Evolutionary conservation across 139 green algal species (phyloP), one percentile per base, ranked within the genome.

Genomic region (Chlorella sp.): DNA sequence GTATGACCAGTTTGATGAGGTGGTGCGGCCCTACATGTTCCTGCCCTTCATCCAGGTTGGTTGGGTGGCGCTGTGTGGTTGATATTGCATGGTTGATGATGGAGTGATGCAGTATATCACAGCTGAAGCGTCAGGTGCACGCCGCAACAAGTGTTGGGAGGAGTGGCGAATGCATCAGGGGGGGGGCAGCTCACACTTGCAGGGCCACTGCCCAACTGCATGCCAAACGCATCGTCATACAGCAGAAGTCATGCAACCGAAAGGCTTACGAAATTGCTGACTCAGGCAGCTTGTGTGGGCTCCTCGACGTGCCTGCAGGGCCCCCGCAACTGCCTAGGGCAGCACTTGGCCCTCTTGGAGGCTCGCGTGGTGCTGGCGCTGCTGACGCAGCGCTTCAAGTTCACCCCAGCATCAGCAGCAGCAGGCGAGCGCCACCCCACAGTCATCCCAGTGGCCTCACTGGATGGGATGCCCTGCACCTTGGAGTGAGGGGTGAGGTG

Each of bases 281-380:
- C 17, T 17, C 42, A 55, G 10, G 10, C 42, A 55, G 10, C 42
- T 55, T 55, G 17, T 5, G 5, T 73, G 23, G 31, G n/a, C 42
- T 2, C 34, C 42, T 1, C 32, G 20, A 32, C 2, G 1, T 59
- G 14, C 33, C 33, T 27, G 23, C 77, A 77, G 74, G 92, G 93
- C 2, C 92, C 92, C 5, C 83, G 93, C 59, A 97, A 97, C 78
- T 97, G 93, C 83, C 72, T 97, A 70, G 93, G 93, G 27, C 92
- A 97, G 82, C 88, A 93, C 78, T 88, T 95, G 4, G 81, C 92
- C 2, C 78, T 96, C 63, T 78, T 96, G 63, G 92, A 97, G 84
- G 85, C 87, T 84, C 84, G 94, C 0, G 85, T 97, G 27, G 86
- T 97, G 63, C 77, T 98, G 70, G 82, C 75, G 0, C 74, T 87